Evolutionary conservation across 768 basidiomycete species (phyloP).

Genomic region (Boletellus sp.): DNA sequence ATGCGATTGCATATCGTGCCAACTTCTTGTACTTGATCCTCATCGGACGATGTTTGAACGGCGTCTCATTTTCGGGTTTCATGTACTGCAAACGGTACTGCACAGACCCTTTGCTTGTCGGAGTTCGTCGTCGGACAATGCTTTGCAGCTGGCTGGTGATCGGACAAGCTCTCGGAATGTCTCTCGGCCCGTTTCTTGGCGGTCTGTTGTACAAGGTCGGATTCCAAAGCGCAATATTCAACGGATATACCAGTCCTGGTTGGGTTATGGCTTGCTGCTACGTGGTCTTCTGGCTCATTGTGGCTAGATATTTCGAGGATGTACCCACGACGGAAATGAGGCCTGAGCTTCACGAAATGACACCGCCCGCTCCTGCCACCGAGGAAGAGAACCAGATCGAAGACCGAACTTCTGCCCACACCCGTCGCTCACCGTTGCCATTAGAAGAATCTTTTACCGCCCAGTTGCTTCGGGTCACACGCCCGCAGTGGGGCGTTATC

Average conservation of each 20-base stretch:
- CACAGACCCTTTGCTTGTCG: slow-evolving; percentile 62
- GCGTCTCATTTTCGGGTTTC: slow-evolving; percentile 57
- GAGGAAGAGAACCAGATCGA: slow-evolving; percentile 3
- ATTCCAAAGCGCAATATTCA: slow-evolving; percentile 53
- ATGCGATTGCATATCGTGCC: slow-evolving; percentile 56
- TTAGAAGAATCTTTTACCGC: slow-evolving; percentile 3
- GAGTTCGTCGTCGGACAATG: slow-evolving; percentile 57
- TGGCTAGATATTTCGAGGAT: slow-evolving; percentile 39
- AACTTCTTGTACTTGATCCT: slow-evolving; percentile 67
- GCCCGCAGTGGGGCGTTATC: slow-evolving; percentile 49
- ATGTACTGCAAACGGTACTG: slow-evolving; percentile 72
- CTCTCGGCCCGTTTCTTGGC: slow-evolving; percentile 59
- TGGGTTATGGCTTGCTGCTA: slow-evolving; percentile 62
- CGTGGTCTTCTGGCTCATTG: slow-evolving; percentile 46
- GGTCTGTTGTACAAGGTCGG: slow-evolving; percentile 61
- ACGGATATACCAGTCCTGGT: slow-evolving; percentile 63
- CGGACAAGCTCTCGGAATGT: slow-evolving; percentile 60
- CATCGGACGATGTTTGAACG: slow-evolving; percentile 62
- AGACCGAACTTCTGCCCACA: background rate
- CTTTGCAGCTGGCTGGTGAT: slow-evolving; percentile 62
- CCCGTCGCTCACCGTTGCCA: background rate
- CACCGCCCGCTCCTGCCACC: background rate
- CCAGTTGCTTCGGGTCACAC: slow-evolving; percentile 18
- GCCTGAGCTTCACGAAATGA: slow-evolving; percentile 9
- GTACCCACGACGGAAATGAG: slow-evolving; percentile 23